These are phyloP conservation scores for Cordyceps militaris DNA, from an alignment of 2,329 filamentous ascomycete species.

Conservation along the genomic window DNA sequence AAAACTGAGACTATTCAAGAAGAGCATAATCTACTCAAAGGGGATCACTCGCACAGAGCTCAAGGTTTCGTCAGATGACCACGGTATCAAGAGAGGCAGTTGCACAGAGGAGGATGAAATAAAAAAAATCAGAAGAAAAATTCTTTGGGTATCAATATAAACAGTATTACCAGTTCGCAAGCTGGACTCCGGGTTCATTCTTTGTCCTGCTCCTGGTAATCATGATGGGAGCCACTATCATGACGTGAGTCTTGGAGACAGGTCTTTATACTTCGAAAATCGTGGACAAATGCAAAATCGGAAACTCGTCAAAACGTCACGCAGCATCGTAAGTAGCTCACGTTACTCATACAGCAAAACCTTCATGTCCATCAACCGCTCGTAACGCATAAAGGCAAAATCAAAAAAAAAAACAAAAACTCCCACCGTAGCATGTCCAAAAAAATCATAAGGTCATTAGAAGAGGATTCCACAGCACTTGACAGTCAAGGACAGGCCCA, in stretches of 20 bases:
- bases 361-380: background rate
- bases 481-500: background rate
- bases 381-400: background rate
- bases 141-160: constrained; percentile 13
- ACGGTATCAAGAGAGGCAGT: background rate
- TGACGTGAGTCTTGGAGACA: constrained; percentile 12
- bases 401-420: background rate
- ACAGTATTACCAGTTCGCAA: constrained; percentile 5
- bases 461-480: background rate
- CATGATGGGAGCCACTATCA: constrained; percentile 2
- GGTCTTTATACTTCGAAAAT: constrained; percentile 4
- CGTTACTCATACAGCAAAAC: constrained; percentile 1
- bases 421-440: background rate
- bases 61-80: background rate
- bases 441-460: constrained; percentile 7
- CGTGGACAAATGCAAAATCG: background rate
- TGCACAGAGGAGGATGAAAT: background rate
- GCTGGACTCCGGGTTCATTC: background rate
- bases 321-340: background rate
- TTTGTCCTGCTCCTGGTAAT: background rate
- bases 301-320: background rate
- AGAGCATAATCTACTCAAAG: too few relatives aligned
- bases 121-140: background rate
- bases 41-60: too few relatives aligned
- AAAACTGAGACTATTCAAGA: too few relatives aligned